Percentiles rank a stretch among this genome's conserved stretches.
These are phyloP conservation scores for Thyridium curvatum DNA, from an alignment of 2,329 filamentous ascomycete species.

Conservation along the genomic window DNA sequence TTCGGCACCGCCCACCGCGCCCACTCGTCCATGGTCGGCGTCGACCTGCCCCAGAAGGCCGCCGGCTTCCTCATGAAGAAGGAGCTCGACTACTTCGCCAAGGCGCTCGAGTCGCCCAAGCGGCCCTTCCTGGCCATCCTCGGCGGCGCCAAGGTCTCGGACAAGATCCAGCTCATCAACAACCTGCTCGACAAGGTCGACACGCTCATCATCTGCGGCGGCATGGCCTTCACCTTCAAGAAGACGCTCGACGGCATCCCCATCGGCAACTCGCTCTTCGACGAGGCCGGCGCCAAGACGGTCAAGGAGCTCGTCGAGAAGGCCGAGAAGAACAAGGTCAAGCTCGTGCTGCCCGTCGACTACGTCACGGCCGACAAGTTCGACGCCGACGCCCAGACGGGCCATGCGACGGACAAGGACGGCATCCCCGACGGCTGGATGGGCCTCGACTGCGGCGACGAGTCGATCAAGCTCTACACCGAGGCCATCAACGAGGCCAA, in stretches of 20 bases:
- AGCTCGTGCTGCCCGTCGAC: slow-evolving; percentile 90
- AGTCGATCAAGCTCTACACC: slow-evolving; percentile 86
- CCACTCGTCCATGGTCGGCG: slow-evolving; percentile 98
- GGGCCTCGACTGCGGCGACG: slow-evolving; percentile 89
- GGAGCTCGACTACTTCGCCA: slow-evolving; percentile 98
- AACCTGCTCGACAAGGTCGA: slow-evolving; percentile 98
- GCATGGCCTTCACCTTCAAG: slow-evolving; percentile 99
- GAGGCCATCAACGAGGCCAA: slow-evolving; percentile 79
- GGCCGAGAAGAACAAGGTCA: slow-evolving; percentile 93
- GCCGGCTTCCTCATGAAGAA: slow-evolving; percentile 99
- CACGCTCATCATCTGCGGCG: slow-evolving; percentile 92
- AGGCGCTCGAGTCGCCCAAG: slow-evolving; percentile 88
- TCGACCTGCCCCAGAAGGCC: slow-evolving; percentile 92
- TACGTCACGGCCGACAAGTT: slow-evolving; percentile 98
- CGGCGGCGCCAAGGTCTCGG: slow-evolving; percentile 94
- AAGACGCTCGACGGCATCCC: slow-evolving; percentile 89
- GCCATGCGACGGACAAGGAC: slow-evolving; percentile 74
- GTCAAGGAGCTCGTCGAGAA: slow-evolving; percentile 84
- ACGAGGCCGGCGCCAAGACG: slow-evolving; percentile 89
- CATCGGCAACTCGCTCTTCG: slow-evolving; percentile 89
- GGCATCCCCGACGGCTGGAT: slow-evolving; percentile 97
- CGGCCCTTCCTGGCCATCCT: slow-evolving; percentile 98
- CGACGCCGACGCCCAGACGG: slow-evolving; percentile 71
- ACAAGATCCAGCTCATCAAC: slow-evolving; percentile 99
- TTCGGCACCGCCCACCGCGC: slow-evolving; percentile 98